phyloP scores from a whole-genome alignment of 352 stramenopile species.

The Pythium aquatile region DNA sequence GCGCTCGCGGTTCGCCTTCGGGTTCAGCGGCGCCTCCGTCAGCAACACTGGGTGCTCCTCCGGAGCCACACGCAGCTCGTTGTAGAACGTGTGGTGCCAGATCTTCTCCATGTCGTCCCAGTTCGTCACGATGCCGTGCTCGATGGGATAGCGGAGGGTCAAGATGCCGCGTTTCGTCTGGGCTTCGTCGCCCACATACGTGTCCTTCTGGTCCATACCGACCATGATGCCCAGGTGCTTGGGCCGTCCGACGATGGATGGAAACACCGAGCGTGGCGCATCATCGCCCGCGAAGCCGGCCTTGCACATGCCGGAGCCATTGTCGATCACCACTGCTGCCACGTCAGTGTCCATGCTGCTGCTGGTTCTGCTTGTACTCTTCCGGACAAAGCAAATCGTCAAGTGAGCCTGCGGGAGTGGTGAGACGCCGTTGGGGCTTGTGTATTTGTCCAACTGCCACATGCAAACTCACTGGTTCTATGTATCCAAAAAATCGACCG shows the following conservation, averaged over 20 bases:
- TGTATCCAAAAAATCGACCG: constrained; percentile 7
- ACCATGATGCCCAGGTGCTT: constrained; percentile 98
- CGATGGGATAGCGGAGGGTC: constrained; percentile 96
- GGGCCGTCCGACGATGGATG: constrained; percentile 93
- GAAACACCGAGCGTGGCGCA: constrained; percentile 95
- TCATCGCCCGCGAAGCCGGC: constrained; percentile 97
- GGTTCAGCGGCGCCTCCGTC: constrained; percentile 94
- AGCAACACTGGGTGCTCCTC: constrained; percentile 97
- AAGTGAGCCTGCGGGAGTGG: background rate
- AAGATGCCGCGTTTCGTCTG: constrained; percentile 93
- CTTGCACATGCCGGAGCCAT: constrained; percentile 99
- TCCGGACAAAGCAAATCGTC: too few species aligned
- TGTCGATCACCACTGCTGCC: constrained; percentile 91
- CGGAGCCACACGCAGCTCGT: constrained; percentile 93
- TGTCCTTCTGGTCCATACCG: constrained; percentile 96
- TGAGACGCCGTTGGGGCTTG: background rate
- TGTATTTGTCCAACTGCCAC: constrained; percentile 14
- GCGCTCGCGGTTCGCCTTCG: constrained; percentile 90
- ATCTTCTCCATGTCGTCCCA: constrained; percentile 99
- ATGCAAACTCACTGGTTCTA: constrained; percentile 1
- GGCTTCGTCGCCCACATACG: constrained; percentile 92
- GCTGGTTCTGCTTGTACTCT: background rate
- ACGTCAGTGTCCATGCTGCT: constrained; percentile 61
- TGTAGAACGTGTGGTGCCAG: constrained; percentile 99
- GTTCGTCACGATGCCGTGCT: constrained; percentile 99